phyloP scores from a whole-genome alignment of 2,329 filamentous ascomycete species.

The Aureobasidium namibiae region DNA sequence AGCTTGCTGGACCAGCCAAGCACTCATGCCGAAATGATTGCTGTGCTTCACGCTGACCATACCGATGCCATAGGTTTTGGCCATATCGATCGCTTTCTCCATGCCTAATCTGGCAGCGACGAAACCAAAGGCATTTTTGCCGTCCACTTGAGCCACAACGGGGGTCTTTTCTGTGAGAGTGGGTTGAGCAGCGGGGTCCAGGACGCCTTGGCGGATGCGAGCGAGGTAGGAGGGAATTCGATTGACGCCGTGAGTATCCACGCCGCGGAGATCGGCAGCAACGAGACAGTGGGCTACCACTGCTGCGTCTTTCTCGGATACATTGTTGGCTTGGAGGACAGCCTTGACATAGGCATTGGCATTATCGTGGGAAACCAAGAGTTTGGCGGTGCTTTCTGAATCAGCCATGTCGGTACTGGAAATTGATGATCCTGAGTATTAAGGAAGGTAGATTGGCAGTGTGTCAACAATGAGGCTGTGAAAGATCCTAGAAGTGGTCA shows the following conservation, averaged over 20 bases:
- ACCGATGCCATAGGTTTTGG: slow-evolving; percentile 58
- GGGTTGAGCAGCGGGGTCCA: slow-evolving; percentile 52
- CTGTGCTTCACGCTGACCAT: slow-evolving; percentile 66
- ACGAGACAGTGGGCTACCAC: slow-evolving; percentile 59
- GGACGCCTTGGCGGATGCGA: slow-evolving; percentile 59
- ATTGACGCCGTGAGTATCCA: slow-evolving; percentile 70
- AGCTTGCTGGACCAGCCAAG: slow-evolving; percentile 68
- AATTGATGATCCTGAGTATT: neutral
- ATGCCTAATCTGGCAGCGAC: slow-evolving; percentile 58
- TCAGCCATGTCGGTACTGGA: neutral
- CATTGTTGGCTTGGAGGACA: slow-evolving; percentile 52
- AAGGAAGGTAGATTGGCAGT: too few relatives aligned
- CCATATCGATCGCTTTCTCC: slow-evolving; percentile 56
- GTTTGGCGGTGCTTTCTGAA: slow-evolving; percentile 45
- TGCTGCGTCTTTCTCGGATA: slow-evolving; percentile 47
- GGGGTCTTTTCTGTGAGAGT: slow-evolving; percentile 55
- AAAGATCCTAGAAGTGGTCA: too few relatives aligned
- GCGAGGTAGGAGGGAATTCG: slow-evolving; percentile 68
- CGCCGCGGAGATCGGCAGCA: slow-evolving; percentile 64
- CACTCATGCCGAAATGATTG: slow-evolving; percentile 75
- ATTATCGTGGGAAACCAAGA: slow-evolving; percentile 18
- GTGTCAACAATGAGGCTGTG: too few relatives aligned
- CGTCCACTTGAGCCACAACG: slow-evolving; percentile 58
- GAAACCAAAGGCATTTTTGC: slow-evolving; percentile 65
- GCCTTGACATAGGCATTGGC: slow-evolving; percentile 39